phyloP scores from a whole-genome alignment of 2,329 filamentous ascomycete genomes.

The Colletotrichum shisoi region DNA sequence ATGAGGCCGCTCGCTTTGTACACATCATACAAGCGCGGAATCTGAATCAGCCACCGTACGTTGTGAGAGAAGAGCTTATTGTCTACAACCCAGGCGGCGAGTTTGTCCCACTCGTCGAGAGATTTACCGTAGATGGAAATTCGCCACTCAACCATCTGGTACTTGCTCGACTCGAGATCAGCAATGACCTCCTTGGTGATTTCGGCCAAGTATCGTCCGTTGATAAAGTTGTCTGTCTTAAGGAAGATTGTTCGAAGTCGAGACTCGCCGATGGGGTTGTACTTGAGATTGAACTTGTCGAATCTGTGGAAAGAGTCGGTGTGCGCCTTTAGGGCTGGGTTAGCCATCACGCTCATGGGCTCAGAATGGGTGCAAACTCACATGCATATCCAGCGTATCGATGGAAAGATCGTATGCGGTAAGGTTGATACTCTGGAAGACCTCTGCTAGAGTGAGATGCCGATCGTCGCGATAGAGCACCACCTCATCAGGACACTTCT shows the following conservation, averaged over 20 bases:
- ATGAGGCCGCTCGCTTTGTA: constrained; percentile 90
- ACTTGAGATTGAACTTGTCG: constrained; percentile 99
- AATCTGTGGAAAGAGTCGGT: constrained; percentile 98
- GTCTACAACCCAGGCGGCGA: constrained; percentile 96
- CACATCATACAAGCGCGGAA: constrained; percentile 92
- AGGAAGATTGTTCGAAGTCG: constrained; percentile 96
- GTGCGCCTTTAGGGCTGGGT: constrained; percentile 69
- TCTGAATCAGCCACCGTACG: constrained; percentile 94
- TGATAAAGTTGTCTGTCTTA: constrained; percentile 97
- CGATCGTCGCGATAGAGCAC: constrained; percentile 93
- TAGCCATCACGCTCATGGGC: background rate
- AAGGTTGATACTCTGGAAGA: constrained; percentile 96
- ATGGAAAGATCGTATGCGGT: constrained; percentile 98
- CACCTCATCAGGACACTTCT: constrained; percentile 93
- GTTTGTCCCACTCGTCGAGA: constrained; percentile 95
- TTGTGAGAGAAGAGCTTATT: constrained; percentile 99
- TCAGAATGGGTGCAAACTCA: constrained; percentile 54
- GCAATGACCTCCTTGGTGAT: constrained; percentile 98
- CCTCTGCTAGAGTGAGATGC: constrained; percentile 86
- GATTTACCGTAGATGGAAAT: constrained; percentile 96
- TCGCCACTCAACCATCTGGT: constrained; percentile 99
- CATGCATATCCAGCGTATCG: constrained; percentile 98
- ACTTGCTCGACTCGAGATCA: constrained; percentile 97
- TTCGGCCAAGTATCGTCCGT: constrained; percentile 93
- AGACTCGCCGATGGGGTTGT: constrained; percentile 96